phyloP scores from a whole-genome alignment of 306 rosid species.

The Quercus alba region DNA sequence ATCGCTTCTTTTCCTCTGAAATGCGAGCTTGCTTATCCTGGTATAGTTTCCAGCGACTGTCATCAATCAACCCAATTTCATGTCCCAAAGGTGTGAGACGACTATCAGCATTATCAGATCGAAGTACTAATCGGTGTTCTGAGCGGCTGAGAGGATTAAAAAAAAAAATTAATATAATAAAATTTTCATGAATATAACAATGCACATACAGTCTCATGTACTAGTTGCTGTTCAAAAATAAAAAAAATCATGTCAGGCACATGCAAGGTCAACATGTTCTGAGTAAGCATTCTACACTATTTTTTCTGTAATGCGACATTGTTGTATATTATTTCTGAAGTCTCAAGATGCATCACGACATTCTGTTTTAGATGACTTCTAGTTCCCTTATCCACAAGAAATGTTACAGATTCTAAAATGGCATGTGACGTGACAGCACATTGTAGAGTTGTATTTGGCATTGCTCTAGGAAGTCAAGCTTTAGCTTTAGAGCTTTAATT shows the following conservation, averaged over 20 bases:
- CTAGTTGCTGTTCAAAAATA: neutral
- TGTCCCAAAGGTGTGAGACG: slow-evolving; percentile 91
- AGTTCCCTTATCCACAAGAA: neutral
- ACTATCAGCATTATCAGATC: slow-evolving; percentile 96
- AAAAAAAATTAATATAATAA: neutral
- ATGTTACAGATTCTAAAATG: neutral
- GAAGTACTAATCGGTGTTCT: slow-evolving; percentile 90
- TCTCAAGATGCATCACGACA: neutral
- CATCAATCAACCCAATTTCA: slow-evolving; percentile 91
- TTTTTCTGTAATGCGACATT: neutral
- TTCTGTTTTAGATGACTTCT: neutral
- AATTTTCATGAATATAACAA: slow-evolving; percentile 10
- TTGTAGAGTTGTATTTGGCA: too few species aligned
- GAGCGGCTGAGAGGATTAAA: slow-evolving; percentile 69
- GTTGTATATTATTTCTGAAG: neutral
- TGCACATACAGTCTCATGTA: neutral
- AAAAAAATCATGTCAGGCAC: neutral
- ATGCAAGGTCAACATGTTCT: neutral
- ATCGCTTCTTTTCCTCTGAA: slow-evolving; percentile 81
- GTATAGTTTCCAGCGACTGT: slow-evolving; percentile 89
- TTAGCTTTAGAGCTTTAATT: too few species aligned
- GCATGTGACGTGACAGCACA: neutral
- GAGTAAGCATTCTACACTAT: neutral
- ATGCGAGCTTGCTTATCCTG: slow-evolving; percentile 82
- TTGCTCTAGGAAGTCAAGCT: too few species aligned